Conservation (phyloP, 2,329 filamentous ascomycete species). For the Didymosphaeria variabile region DNA sequence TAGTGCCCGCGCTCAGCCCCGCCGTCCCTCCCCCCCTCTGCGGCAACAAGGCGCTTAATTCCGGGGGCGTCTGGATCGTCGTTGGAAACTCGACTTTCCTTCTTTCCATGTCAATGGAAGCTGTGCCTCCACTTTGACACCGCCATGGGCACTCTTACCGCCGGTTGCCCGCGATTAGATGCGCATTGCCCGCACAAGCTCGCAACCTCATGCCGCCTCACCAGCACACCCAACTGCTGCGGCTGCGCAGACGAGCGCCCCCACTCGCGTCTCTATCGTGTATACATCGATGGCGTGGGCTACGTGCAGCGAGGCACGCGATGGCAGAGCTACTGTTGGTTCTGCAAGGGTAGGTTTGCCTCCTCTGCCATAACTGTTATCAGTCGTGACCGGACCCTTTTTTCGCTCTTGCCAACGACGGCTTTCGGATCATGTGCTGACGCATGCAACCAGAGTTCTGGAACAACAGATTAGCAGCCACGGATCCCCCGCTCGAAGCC, state of each 20-base stretch:
- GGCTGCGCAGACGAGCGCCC: conserved; percentile 52
- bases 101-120: not conserved
- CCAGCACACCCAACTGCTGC: conserved; percentile 51
- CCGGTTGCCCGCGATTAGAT: conserved; percentile 46
- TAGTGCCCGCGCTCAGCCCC: not conserved
- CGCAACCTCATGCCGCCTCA: conserved; percentile 53
- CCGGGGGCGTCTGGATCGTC: not conserved
- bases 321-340: conserved; percentile 63
- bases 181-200: conserved; percentile 54
- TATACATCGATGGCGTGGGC: conserved; percentile 61
- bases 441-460: conserved; percentile 53
- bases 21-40: not conserved
- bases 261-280: conserved; percentile 55
- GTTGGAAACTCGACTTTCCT: not conserved
- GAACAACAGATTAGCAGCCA: conserved; percentile 55
- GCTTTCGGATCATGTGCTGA: conserved; percentile 19
- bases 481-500: conserved; percentile 52
- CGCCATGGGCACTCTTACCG: conserved; percentile 53
- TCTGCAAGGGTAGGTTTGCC: conserved; percentile 53
- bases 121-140: not conserved
- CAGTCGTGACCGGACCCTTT: not conserved
- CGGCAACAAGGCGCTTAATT: conserved; percentile 11
- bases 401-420: not conserved
- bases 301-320: conserved; percentile 58
- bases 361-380: too few relatives aligned